Evolutionary conservation across 176 grass and related monocot species (phyloP), one percentile per base, ranked within the genome.

Genomic region (Cenchrus fungigraminus): DNA sequence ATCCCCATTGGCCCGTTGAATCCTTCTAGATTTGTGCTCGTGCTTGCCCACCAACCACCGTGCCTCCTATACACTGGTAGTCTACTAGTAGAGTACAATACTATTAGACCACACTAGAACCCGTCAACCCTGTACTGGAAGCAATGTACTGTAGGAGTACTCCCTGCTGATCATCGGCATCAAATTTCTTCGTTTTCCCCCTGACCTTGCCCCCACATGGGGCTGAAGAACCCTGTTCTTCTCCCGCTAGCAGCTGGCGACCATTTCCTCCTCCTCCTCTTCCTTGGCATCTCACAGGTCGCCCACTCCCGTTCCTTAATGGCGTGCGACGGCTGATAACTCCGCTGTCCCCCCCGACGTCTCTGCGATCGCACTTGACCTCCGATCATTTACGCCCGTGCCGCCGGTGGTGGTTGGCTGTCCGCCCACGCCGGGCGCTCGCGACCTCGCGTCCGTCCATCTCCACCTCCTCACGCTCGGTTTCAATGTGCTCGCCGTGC

Each of bases 271-370:
- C 64, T 16, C 16, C 14, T 11, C 22, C 44, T 20, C 54, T 6
- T 79, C 71, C 75, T 79, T 40, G 83, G 74, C 74, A 79, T 51
- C 68, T 79, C 75, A 62, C 75, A 71, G 56, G 75, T 42, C 17
- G 54, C 53, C 83, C 74, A 79, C 65, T 79, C 20, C 42, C 12
- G 49, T 32, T 31, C 20, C 15, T 32, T 73, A 50, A 85, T 70
- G 51, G 60, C 69, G 12, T 15, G 74, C 74, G 42, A 29, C 46
- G 74, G 22, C 47, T 56, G 32, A 14, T 16, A n/a, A n/a, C 16
- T 40, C 45, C 32, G 55, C 25, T 70, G 28, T 0, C n/a, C 57
- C 47, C 44, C 56, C 9, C 42, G 37, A 20, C 4, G 16, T 16
- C 19, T 32, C 37, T 42, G 69, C 58, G 19, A 66, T 1, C 12